Percentiles rank a stretch among this genome's conserved stretches.
phyloP scores from a whole-genome alignment of 129 eudicot species.

The Flaveria brownii region DNA sequence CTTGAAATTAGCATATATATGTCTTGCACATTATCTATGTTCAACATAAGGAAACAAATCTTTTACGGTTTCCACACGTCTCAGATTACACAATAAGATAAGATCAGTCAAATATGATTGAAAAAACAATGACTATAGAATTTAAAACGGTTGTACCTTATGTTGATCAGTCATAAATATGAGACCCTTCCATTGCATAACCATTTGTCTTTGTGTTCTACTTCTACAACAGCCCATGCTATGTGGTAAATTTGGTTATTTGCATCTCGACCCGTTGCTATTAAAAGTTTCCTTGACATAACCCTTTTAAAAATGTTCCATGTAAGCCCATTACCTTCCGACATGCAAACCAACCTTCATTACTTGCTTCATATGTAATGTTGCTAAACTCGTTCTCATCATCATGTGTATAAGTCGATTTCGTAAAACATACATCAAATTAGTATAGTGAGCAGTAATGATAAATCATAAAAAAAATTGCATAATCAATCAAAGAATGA shows the following conservation, averaged over 20 bases:
- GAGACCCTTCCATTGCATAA: neutral
- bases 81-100: neutral
- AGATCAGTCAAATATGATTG: too few species aligned
- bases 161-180: neutral
- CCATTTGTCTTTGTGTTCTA: neutral
- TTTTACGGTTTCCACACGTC: neutral
- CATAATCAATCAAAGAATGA: too few species aligned
- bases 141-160: neutral
- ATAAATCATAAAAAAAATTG: too few species aligned
- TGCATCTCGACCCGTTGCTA: neutral
- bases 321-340: neutral
- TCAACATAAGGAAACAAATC: neutral
- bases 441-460: too few species aligned
- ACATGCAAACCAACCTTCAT: neutral
- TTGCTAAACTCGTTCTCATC: too few species aligned
- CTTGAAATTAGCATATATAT: neutral
- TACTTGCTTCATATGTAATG: too few species aligned
- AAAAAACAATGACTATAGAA: neutral
- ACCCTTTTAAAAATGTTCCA: neutral
- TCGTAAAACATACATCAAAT: too few species aligned
- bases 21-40: slow-evolving; percentile 8
- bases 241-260: neutral
- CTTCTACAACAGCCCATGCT: neutral
- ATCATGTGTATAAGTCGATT: too few species aligned
- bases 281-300: neutral